Base-by-base conservation (phyloP, 1,284 basidiomycete genomes). In the Papiliotrema laurentii region DNA sequence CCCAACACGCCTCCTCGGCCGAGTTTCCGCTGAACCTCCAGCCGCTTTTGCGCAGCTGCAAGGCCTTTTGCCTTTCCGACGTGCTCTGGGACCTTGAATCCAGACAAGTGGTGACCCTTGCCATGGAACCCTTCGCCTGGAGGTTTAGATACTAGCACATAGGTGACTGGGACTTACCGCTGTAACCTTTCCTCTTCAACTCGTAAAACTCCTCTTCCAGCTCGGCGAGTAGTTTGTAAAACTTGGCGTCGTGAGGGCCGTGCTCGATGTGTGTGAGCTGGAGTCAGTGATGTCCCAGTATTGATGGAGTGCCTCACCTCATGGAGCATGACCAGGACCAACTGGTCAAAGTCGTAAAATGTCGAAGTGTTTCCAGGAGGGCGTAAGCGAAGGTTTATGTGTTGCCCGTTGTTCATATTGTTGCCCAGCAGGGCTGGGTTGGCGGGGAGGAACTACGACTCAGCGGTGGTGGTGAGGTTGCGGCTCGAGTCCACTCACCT, bases 241-340 rank as follows among this genome's bases (percentile, higher is more conserved):
- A 79, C 47, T 80, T 79, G 24, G 87, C 83, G 59, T 93, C 86
- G 61, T 93, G 90, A 2, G 88, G 85, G 1, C 87, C 87, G 64
- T 89, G 86, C 5, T 86, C 82, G 63, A 89, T 92, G 67, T 93
- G 90, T 0, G 89, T 86, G 28, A 93, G 82, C 85, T 89, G 52
- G 4, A 13, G 33, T 55, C 35, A 55, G 51, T 43, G 43, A 13
- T 4, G 4, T n/a, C n/a, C n/a, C n/a, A n/a, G n/a, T n/a, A 16
- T 28, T 25, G 16, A 25, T 30, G 1, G 5, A 18, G 18, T 14
- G 18, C 55, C 69, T 53, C 53, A 84, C 87, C 77, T 93, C 89
- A 61, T 93, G 89, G 6, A 93, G 78, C 88, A 93, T 89, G 2
- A 84, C 84, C 45, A 79, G 77, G 16, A 86, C 77, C 5, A 89